Evolutionary conservation across 2,329 filamentous ascomycete genomes (phyloP).

Genomic region (Trichophaea hybrida): DNA sequence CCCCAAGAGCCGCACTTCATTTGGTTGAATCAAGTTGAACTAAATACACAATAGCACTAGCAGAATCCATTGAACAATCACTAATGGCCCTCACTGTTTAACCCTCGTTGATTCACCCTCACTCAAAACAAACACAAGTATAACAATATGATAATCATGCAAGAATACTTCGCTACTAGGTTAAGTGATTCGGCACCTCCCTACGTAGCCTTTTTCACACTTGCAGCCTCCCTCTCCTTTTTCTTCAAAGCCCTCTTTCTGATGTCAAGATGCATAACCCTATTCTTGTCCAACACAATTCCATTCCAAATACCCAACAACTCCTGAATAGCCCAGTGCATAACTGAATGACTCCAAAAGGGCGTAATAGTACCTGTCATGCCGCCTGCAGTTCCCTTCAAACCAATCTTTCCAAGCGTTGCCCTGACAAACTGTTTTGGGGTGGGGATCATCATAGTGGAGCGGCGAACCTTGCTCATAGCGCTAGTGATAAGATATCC

Average conservation of each 20-base stretch:
- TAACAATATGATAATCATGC: not conserved
- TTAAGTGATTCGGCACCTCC: not conserved
- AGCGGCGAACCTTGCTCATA: slow-evolving; percentile 87
- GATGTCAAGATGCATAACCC: slow-evolving; percentile 66
- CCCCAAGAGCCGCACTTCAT: not conserved
- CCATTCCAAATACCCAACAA: slow-evolving; percentile 45
- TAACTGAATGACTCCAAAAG: slow-evolving; percentile 79
- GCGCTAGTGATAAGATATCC: slow-evolving; percentile 88
- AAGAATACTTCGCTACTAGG: not conserved
- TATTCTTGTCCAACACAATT: slow-evolving; percentile 46
- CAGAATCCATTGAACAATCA: too few species aligned
- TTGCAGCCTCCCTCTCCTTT: slow-evolving; percentile 50
- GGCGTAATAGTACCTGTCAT: slow-evolving; percentile 66
- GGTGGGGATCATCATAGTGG: slow-evolving; percentile 63
- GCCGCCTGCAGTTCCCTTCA: slow-evolving; percentile 39
- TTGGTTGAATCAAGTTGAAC: too few species aligned
- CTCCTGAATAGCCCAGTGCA: slow-evolving; percentile 64
- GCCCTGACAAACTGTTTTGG: slow-evolving; percentile 69
- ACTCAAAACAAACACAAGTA: not conserved
- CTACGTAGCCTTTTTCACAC: slow-evolving; percentile 42
- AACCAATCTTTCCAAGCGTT: slow-evolving; percentile 65
- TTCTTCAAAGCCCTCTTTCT: slow-evolving; percentile 70
- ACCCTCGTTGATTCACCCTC: too few species aligned
- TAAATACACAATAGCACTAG: too few species aligned
- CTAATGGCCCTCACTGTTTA: too few species aligned